Percentiles rank a stretch among this genome's conserved stretches.
These are phyloP conservation scores for Clonostachys sp. DNA, from an alignment of 2,329 filamentous ascomycete genomes.

Conservation along the genomic window DNA sequence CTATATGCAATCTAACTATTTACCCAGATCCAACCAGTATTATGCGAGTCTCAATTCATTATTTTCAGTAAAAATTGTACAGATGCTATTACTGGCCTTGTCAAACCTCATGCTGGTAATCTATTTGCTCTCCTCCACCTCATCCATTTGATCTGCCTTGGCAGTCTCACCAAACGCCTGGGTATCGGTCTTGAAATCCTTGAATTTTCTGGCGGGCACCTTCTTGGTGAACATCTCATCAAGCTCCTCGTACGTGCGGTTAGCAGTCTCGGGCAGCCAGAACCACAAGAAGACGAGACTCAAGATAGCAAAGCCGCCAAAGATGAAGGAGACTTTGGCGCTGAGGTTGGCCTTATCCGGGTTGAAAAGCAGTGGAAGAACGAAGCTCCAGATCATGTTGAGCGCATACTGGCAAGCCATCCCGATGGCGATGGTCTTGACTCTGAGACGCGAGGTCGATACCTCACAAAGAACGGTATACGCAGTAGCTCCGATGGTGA, in stretches of 20 bases:
- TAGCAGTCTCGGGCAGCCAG: slow-evolving; percentile 27
- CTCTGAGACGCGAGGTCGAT: slow-evolving; percentile 27
- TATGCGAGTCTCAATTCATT: too few species aligned
- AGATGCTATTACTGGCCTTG: too few species aligned
- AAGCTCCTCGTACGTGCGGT: slow-evolving; percentile 26
- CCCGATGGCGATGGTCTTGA: slow-evolving; percentile 28
- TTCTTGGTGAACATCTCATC: slow-evolving; percentile 23
- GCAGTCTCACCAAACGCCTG: too few species aligned
- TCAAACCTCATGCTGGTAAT: too few species aligned
- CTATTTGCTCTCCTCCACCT: too few species aligned
- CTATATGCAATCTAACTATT: too few species aligned
- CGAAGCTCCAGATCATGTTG: slow-evolving; percentile 32
- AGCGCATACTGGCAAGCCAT: slow-evolving; percentile 28
- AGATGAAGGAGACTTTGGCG: slow-evolving; percentile 32
- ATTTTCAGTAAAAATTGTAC: too few species aligned
- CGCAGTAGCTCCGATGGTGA: slow-evolving; percentile 35
- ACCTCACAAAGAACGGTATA: slow-evolving; percentile 36
- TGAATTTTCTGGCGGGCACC: slow-evolving; percentile 17
- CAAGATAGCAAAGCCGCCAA: slow-evolving; percentile 21
- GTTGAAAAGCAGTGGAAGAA: slow-evolving; percentile 36
- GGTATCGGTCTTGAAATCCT: too few species aligned
- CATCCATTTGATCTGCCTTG: too few species aligned
- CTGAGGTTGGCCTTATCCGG: slow-evolving; percentile 28
- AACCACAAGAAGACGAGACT: slow-evolving; percentile 17
- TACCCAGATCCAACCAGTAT: too few species aligned